phyloP scores from a whole-genome alignment of 2,329 filamentous ascomycete genomes.

The Parafenestella ontariensis region DNA sequence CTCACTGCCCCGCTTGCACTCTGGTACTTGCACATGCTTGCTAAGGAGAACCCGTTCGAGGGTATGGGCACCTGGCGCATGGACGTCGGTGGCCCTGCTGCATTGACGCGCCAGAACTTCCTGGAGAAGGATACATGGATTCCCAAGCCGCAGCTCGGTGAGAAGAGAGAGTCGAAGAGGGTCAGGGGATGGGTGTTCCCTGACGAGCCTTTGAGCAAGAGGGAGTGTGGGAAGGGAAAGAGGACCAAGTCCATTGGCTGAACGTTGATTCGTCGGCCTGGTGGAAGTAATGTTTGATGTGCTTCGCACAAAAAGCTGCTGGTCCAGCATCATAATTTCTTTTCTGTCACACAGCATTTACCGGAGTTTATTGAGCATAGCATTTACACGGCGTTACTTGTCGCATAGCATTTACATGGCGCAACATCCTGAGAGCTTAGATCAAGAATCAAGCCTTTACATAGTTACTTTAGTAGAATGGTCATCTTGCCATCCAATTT shows the following conservation, averaged over 20 bases:
- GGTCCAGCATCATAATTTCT: constrained; percentile 1
- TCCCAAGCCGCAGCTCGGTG: constrained; percentile 72
- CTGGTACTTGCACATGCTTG: constrained; percentile 79
- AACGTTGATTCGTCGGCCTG: not conserved
- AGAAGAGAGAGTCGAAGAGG: constrained; percentile 79
- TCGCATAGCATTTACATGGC: constrained; percentile 16
- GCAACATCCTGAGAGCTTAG: not conserved
- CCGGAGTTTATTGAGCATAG: not conserved
- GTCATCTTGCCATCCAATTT: not conserved
- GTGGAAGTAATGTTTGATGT: not conserved
- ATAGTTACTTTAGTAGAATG: constrained; percentile 1
- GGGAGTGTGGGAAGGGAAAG: constrained; percentile 61
- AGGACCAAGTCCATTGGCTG: constrained; percentile 34
- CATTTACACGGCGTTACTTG: constrained; percentile 1
- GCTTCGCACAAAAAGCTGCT: too few relatives aligned
- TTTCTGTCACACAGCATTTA: not conserved
- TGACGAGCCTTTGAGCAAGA: constrained; percentile 73
- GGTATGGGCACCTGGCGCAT: constrained; percentile 70
- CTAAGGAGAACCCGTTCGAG: constrained; percentile 65
- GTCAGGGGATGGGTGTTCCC: constrained; percentile 77
- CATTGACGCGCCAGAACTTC: constrained; percentile 74
- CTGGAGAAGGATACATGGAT: constrained; percentile 77
- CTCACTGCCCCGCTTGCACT: constrained; percentile 77
- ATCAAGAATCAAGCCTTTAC: not conserved
- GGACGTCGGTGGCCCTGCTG: constrained; percentile 77